A percentile compares a stretch with the other conserved stretches of the same genome.
Conservation (phyloP, 139 green algal genomes). For the Parachlorella kessleri region DNA sequence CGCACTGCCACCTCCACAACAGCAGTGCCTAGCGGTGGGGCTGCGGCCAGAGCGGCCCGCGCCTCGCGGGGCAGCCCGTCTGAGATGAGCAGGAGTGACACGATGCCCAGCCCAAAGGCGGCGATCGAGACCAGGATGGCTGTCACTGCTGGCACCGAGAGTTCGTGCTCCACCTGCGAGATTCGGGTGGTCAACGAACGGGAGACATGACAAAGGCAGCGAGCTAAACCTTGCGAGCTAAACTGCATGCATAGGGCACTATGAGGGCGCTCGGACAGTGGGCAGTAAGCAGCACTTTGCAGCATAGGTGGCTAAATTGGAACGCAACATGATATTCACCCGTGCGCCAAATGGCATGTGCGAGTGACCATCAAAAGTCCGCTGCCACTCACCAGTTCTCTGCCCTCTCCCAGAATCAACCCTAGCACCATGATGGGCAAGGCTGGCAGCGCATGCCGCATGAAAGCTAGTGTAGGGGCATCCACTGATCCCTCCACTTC, state of each 20-base stretch:
- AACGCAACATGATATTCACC: neutral
- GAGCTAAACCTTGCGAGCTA: neutral
- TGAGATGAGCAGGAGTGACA: slow-evolving; percentile 11
- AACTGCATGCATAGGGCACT: neutral
- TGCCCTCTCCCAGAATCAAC: slow-evolving; percentile 44
- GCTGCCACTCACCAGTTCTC: slow-evolving; percentile 50
- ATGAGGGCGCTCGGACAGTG: neutral
- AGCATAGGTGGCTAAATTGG: neutral
- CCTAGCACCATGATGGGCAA: slow-evolving; percentile 52
- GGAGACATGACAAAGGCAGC: too few relatives aligned
- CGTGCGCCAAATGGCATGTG: neutral
- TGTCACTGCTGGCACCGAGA: slow-evolving; percentile 37
- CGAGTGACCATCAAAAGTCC: too few relatives aligned
- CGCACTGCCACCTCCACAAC: neutral
- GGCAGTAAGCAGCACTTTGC: neutral
- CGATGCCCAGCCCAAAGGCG: neutral
- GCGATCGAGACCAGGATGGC: slow-evolving; percentile 26
- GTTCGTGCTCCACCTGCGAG: slow-evolving; percentile 34
- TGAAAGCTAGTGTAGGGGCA: slow-evolving; percentile 9
- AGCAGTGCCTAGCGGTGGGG: slow-evolving; percentile 18
- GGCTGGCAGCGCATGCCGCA: slow-evolving; percentile 34
- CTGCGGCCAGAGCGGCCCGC: slow-evolving; percentile 4
- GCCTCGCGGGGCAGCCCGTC: neutral
- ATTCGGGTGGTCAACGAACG: neutral
- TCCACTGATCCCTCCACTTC: slow-evolving; percentile 39